Conservation (phyloP, 306 rosid genomes). For the Hippophae tibetana region DNA sequence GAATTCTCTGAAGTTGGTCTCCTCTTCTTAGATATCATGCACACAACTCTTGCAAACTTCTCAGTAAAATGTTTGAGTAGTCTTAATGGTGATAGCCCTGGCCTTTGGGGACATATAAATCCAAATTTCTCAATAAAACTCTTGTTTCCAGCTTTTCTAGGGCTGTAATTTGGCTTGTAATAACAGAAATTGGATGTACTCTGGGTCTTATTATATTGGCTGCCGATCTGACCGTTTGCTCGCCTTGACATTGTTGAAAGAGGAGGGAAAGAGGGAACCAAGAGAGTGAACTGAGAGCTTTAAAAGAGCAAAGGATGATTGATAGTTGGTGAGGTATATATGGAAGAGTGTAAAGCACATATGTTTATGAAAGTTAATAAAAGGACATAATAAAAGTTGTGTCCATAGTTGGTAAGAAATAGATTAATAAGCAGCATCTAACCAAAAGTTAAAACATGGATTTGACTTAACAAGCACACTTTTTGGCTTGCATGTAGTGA, state of each 20-base stretch:
- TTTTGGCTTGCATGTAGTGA: conserved; percentile 12
- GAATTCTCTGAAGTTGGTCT: conserved; percentile 24
- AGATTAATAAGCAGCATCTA: conserved; percentile 16
- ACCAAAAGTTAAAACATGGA: background rate
- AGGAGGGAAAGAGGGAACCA: conserved; percentile 14
- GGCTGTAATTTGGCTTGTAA: conserved; percentile 18
- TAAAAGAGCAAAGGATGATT: too few relatives aligned
- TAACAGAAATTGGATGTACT: conserved; percentile 13
- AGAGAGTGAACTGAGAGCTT: conserved; percentile 1
- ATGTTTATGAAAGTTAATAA: conserved; percentile 2
- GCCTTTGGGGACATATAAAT: conserved; percentile 27
- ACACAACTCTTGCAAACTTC: conserved; percentile 35
- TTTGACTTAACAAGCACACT: too few relatives aligned
- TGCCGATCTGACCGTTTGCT: conserved; percentile 9
- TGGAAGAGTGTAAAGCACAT: conserved; percentile 14
- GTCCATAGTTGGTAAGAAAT: conserved; percentile 41
- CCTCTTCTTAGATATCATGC: conserved; percentile 25
- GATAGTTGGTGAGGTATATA: background rate
- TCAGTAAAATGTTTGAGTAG: conserved; percentile 53
- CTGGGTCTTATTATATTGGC: conserved; percentile 9
- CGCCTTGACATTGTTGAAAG: conserved; percentile 12
- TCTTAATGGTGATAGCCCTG: conserved; percentile 28
- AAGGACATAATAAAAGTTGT: conserved; percentile 17
- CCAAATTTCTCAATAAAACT: conserved; percentile 12
- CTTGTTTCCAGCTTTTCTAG: conserved; percentile 2